These are phyloP conservation scores for Cladophialophora immunda DNA, from an alignment of 2,329 filamentous ascomycete genomes.

Conservation along the genomic window DNA sequence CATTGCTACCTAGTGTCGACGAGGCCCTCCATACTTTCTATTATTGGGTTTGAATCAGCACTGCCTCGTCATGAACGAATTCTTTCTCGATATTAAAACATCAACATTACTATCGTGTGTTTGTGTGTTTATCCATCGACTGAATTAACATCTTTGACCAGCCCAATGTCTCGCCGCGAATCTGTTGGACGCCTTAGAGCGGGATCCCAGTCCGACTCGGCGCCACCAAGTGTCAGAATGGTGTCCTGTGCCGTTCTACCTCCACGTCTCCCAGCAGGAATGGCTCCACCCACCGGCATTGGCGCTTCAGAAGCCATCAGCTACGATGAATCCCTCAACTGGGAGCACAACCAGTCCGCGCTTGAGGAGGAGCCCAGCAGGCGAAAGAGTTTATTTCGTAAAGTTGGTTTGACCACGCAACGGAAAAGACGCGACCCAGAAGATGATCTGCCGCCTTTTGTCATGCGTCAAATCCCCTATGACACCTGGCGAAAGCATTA, in stretches of 20 bases:
- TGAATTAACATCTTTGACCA: background rate
- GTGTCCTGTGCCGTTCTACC: slow-evolving; percentile 37
- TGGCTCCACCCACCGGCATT: slow-evolving; percentile 35
- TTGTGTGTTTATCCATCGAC: background rate
- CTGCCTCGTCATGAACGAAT: background rate
- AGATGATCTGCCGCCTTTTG: slow-evolving; percentile 32
- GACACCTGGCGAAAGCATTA: slow-evolving; percentile 39
- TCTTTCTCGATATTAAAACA: background rate
- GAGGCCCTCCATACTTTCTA: background rate
- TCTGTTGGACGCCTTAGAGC: slow-evolving; percentile 28
- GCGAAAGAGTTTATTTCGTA: slow-evolving; percentile 32
- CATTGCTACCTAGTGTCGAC: background rate
- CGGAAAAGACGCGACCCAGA: slow-evolving; percentile 25
- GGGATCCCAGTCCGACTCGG: slow-evolving; percentile 29
- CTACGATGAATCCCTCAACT: slow-evolving; percentile 33
- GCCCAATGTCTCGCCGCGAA: slow-evolving; percentile 31
- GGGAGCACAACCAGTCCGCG: slow-evolving; percentile 30
- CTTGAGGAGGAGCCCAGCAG: slow-evolving; percentile 21
- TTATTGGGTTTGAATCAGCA: background rate
- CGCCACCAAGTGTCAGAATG: slow-evolving; percentile 27
- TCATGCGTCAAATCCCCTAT: slow-evolving; percentile 37
- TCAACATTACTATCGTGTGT: background rate
- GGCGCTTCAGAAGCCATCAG: slow-evolving; percentile 23
- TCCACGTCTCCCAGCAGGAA: slow-evolving; percentile 27
- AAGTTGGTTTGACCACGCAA: slow-evolving; percentile 32